Percentiles rank a stretch among this genome's conserved stretches.
phyloP scores from a whole-genome alignment of 2,329 filamentous ascomycete genomes.

The Ophiognomonia clavigignenti-juglandacearum region DNA sequence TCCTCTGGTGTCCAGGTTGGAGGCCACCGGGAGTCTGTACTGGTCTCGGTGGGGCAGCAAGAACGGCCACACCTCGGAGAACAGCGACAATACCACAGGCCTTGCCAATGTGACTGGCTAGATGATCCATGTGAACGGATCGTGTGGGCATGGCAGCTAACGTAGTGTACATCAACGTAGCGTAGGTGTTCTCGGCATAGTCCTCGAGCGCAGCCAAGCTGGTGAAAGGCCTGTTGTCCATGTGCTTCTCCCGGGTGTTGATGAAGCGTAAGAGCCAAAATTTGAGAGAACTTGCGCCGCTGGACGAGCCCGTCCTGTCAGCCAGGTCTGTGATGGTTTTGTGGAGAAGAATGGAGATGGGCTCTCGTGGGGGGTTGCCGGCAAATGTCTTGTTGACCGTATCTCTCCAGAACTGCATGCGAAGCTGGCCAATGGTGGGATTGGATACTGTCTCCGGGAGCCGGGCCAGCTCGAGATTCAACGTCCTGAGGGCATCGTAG shows the following conservation, averaged over 20 bases:
- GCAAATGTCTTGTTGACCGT: conserved; percentile 73
- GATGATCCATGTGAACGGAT: conserved; percentile 82
- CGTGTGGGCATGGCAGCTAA: conserved; percentile 73
- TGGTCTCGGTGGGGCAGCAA: conserved; percentile 69
- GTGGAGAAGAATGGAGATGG: conserved; percentile 79
- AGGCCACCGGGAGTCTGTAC: conserved; percentile 37
- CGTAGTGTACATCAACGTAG: conserved; percentile 84
- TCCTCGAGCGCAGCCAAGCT: conserved; percentile 70
- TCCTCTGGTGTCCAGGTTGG: conserved; percentile 30
- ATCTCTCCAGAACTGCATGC: conserved; percentile 94
- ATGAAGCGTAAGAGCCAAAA: conserved; percentile 76
- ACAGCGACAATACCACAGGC: conserved; percentile 83
- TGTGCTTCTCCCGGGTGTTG: conserved; percentile 72
- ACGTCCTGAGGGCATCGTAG: conserved; percentile 83
- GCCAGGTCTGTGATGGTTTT: conserved; percentile 63
- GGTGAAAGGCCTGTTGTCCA: conserved; percentile 78
- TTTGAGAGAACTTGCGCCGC: conserved; percentile 50
- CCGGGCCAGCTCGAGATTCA: conserved; percentile 88
- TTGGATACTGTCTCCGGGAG: conserved; percentile 88
- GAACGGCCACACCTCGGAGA: conserved; percentile 78
- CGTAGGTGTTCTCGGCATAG: conserved; percentile 93
- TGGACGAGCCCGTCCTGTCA: conserved; percentile 31
- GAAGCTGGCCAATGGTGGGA: conserved; percentile 79
- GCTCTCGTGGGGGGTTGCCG: conserved; percentile 79
- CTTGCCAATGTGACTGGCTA: conserved; percentile 93